A percentile compares a stretch with the other conserved stretches of the same genome.
These are phyloP conservation scores for Solanum dulcamara DNA, from an alignment of 257 asterid species.

Conservation along the genomic window DNA sequence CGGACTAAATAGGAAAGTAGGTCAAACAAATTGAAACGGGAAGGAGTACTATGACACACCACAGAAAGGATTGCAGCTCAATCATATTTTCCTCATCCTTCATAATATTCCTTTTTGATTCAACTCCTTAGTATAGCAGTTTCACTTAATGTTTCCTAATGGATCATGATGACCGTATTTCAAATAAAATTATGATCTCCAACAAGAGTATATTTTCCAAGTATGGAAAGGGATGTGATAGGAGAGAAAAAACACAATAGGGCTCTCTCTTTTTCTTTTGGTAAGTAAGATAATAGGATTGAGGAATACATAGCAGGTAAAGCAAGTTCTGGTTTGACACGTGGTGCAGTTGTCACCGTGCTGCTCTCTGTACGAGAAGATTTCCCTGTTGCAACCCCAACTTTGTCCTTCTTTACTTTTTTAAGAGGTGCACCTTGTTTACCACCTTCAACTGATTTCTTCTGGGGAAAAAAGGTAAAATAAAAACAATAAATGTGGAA, in stretches of 20 bases:
- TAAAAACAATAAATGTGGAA: not conserved
- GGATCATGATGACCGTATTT: not conserved
- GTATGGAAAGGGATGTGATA: not conserved
- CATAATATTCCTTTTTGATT: not conserved
- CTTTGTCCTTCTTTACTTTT: conserved; percentile 80
- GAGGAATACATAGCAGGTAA: conserved; percentile 61
- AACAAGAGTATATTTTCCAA: not conserved
- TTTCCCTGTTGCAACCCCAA: conserved; percentile 54
- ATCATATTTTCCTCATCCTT: not conserved
- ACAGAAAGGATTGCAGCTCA: not conserved
- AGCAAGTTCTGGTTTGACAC: conserved; percentile 82
- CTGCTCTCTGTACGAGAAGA: conserved; percentile 63
- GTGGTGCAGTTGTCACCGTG: conserved; percentile 61
- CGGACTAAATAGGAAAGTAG: not conserved
- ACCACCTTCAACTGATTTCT: conserved; percentile 62
- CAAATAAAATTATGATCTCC: not conserved
- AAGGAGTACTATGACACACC: not conserved
- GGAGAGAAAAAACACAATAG: not conserved
- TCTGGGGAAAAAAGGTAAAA: conserved; percentile 25
- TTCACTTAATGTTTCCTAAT: not conserved
- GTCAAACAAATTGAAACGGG: not conserved
- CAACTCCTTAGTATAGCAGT: not conserved
- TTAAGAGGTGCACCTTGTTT: conserved; percentile 66
- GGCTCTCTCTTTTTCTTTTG: not conserved
- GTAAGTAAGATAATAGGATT: not conserved